phyloP scores from a whole-genome alignment of 2,329 filamentous ascomycete genomes.

The Neonectria hederae region DNA sequence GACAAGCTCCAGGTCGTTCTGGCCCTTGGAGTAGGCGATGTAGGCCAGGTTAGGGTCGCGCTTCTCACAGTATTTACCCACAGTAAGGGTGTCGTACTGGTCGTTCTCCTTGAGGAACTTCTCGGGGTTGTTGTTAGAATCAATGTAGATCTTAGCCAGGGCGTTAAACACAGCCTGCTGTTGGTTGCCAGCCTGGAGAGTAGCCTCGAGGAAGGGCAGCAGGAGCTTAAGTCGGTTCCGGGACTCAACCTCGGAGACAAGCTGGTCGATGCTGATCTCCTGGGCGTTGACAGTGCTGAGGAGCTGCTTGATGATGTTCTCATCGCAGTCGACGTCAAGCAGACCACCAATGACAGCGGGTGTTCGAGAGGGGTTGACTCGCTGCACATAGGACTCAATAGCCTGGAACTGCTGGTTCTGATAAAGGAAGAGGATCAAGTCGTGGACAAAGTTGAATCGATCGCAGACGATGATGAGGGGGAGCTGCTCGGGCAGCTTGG shows the following conservation, averaged over 20 bases:
- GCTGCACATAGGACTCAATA: constrained; percentile 97
- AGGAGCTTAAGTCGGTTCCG: constrained; percentile 96
- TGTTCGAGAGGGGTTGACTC: constrained; percentile 90
- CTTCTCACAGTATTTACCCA: constrained; percentile 99
- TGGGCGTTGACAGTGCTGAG: constrained; percentile 84
- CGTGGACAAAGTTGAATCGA: constrained; percentile 98
- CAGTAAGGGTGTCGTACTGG: constrained; percentile 88
- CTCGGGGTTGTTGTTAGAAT: constrained; percentile 98
- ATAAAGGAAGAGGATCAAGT: constrained; percentile 95
- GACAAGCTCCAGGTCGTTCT: constrained; percentile 96
- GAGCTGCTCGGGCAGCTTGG: constrained; percentile 88
- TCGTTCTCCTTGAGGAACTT: constrained; percentile 98
- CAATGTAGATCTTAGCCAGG: constrained; percentile 98
- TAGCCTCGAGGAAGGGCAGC: constrained; percentile 94
- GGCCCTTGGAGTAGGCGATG: constrained; percentile 94
- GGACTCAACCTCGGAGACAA: constrained; percentile 93
- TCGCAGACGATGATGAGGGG: constrained; percentile 98
- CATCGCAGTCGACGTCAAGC: constrained; percentile 96
- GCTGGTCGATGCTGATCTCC: constrained; percentile 91
- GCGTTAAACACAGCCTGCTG: constrained; percentile 98
- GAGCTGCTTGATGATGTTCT: constrained; percentile 93
- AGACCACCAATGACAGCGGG: constrained; percentile 93
- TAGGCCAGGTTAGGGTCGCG: constrained; percentile 94
- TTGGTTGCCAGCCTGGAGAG: constrained; percentile 87
- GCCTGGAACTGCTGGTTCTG: constrained; percentile 99